Evolutionary conservation across 176 grass and related monocot genomes (phyloP).

Genomic region (Carex pumila): DNA sequence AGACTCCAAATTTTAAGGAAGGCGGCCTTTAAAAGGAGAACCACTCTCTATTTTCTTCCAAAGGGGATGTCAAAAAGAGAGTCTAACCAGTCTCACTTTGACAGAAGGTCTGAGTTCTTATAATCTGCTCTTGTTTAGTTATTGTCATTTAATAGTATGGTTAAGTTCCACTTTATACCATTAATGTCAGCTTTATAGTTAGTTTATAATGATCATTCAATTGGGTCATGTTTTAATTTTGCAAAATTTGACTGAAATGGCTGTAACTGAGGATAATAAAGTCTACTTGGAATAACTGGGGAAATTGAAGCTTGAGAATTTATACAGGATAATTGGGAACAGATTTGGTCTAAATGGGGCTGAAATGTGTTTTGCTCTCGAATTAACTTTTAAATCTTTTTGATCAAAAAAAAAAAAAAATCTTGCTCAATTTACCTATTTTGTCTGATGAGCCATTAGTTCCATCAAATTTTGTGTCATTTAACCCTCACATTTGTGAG

Average conservation of each 20-base stretch:
- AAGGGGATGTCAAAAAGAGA: slow-evolving; percentile 71
- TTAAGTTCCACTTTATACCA: background rate
- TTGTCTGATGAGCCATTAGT: background rate
- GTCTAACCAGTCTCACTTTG: slow-evolving; percentile 41
- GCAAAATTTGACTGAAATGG: background rate
- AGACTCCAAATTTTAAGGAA: slow-evolving; percentile 39
- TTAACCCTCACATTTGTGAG: background rate
- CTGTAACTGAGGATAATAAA: background rate
- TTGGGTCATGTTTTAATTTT: background rate
- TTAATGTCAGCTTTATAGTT: background rate
- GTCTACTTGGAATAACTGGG: background rate
- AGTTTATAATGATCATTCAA: background rate
- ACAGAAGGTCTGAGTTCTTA: slow-evolving; percentile 31
- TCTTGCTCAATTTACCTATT: background rate
- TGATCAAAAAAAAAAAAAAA: too few species aligned
- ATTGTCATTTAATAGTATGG: background rate
- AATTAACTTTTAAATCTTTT: background rate
- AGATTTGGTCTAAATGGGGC: background rate
- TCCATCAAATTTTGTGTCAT: background rate
- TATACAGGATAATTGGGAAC: background rate
- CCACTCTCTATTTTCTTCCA: slow-evolving; percentile 51
- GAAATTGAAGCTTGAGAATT: background rate
- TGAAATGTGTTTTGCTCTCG: background rate
- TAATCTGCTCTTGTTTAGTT: background rate
- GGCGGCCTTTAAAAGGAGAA: slow-evolving; percentile 35